A percentile compares a stretch with the other conserved stretches of the same genome.
phyloP scores from a whole-genome alignment of 768 basidiomycete species.

The Tulasnella sp. region DNA sequence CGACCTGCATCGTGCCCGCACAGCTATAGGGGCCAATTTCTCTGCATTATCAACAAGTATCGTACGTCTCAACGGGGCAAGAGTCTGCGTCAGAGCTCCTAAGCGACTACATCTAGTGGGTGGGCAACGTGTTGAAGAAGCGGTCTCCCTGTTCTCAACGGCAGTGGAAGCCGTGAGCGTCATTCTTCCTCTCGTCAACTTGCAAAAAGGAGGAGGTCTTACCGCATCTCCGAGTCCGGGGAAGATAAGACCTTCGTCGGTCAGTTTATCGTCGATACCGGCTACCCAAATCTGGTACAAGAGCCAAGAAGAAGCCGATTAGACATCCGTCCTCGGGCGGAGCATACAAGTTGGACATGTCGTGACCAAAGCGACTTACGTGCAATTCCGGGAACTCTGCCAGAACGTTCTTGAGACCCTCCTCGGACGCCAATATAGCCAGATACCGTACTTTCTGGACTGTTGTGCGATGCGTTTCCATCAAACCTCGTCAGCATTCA shows the following conservation, averaged over 20 bases:
- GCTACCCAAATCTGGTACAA: conserved; percentile 68
- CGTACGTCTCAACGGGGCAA: background rate
- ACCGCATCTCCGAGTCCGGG: conserved; percentile 90
- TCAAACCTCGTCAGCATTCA: background rate
- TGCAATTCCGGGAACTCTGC: conserved; percentile 66
- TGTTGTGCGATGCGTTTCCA: conserved; percentile 19
- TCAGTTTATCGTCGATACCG: conserved; percentile 64
- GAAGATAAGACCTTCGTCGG: conserved; percentile 63
- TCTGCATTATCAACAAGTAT: background rate
- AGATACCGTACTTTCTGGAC: conserved; percentile 70
- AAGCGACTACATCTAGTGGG: background rate
- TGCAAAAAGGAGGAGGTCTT: conserved; percentile 9
- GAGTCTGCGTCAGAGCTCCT: background rate
- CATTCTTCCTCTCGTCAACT: background rate
- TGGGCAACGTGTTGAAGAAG: conserved; percentile 56
- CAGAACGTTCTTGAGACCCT: conserved; percentile 59
- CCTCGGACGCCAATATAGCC: conserved; percentile 64
- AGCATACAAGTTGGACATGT: background rate
- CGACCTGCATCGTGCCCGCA: conserved; percentile 4
- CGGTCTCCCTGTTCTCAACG: conserved; percentile 56
- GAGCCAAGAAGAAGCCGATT: background rate
- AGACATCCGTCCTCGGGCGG: background rate
- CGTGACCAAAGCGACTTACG: conserved; percentile 29
- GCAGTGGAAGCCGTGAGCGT: background rate
- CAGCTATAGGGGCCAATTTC: background rate